Percentiles rank a stretch among this genome's conserved stretches.
phyloP scores from a whole-genome alignment of 2,329 filamentous ascomycete genomes.

The Helotiales sp. region DNA sequence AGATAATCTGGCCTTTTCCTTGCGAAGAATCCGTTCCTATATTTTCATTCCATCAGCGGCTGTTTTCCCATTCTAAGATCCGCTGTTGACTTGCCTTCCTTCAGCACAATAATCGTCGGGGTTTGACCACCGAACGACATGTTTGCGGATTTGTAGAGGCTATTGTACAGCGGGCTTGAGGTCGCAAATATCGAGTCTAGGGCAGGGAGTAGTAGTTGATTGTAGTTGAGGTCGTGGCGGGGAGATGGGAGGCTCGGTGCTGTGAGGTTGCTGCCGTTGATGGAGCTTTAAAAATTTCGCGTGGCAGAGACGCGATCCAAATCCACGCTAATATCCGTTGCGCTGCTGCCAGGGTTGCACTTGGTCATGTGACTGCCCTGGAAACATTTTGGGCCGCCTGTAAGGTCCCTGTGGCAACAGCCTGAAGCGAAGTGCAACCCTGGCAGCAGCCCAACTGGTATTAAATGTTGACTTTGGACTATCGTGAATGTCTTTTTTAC shows the following conservation, averaged over 20 bases:
- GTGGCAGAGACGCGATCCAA: slow-evolving; percentile 17
- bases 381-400: too few relatives aligned
- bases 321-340: slow-evolving; percentile 21
- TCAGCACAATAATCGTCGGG: slow-evolving; percentile 96
- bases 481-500: too few relatives aligned
- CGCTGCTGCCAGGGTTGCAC: too few relatives aligned
- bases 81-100: slow-evolving; percentile 74
- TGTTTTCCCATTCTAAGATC: neutral
- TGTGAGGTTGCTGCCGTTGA: slow-evolving; percentile 9
- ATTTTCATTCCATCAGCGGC: slow-evolving; percentile 27
- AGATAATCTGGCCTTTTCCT: slow-evolving; percentile 93
- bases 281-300: slow-evolving; percentile 27
- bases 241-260: slow-evolving; percentile 16
- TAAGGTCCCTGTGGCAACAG: too few relatives aligned
- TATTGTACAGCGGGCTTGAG: neutral
- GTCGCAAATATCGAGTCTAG: neutral
- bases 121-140: slow-evolving; percentile 99
- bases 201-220: neutral
- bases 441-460: too few relatives aligned
- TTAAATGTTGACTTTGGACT: too few relatives aligned
- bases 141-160: slow-evolving; percentile 20
- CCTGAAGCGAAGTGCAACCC: too few relatives aligned
- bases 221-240: neutral
- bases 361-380: slow-evolving; percentile 11
- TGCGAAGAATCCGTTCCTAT: slow-evolving; percentile 96